These are phyloP conservation scores for Penicillium rolfsii DNA, from an alignment of 2,329 filamentous ascomycete species.

Conservation along the genomic window DNA sequence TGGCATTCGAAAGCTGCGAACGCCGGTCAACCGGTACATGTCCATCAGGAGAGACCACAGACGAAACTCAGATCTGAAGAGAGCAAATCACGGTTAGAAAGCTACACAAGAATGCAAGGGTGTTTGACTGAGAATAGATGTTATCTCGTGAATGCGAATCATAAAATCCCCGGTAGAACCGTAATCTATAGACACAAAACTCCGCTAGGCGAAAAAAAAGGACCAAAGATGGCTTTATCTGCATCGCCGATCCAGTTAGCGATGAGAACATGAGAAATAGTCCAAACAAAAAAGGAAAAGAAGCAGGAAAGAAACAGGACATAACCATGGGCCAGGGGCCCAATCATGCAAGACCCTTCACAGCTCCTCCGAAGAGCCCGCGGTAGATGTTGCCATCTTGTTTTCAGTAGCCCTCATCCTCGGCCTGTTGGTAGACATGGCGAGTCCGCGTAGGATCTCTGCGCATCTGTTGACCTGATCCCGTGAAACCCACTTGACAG, in stretches of 20 bases:
- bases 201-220: constrained; percentile 20
- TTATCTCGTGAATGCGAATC: constrained; percentile 22
- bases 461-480: constrained; percentile 92
- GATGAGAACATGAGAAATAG: constrained; percentile 25
- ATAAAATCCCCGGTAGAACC: constrained; percentile 7
- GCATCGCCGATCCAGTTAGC: constrained; percentile 36
- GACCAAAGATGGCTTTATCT: constrained; percentile 29
- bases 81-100: neutral
- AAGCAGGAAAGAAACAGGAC: constrained; percentile 18
- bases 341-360: neutral
- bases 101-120: neutral
- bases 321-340: constrained; percentile 13
- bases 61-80: neutral
- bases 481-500: constrained; percentile 83
- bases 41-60: neutral
- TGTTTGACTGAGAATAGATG: neutral
- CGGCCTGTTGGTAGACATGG: constrained; percentile 80
- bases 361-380: neutral
- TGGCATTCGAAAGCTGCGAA: neutral
- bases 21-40: neutral
- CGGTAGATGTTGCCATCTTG: constrained; percentile 8
- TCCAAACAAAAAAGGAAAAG: constrained; percentile 19
- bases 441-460: constrained; percentile 82
- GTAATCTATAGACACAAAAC: constrained; percentile 24
- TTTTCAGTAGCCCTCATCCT: constrained; percentile 62